These are phyloP conservation scores for Pyrus pyrifolia DNA, from an alignment of 306 rosid species.

Conservation along the genomic window DNA sequence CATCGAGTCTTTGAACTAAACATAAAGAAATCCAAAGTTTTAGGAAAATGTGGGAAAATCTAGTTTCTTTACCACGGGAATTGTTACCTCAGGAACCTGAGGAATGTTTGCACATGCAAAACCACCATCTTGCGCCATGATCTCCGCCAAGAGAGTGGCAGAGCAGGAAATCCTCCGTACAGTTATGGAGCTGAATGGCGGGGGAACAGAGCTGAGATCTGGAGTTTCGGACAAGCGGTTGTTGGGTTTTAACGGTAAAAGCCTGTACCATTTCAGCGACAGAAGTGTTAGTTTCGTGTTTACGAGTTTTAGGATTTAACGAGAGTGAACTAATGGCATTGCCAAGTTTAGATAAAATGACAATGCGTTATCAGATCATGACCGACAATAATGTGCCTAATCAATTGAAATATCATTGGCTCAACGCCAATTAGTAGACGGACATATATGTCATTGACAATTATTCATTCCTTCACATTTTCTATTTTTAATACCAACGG, in stretches of 20 bases:
- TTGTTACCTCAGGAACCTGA: conserved; percentile 79
- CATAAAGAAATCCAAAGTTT: neutral
- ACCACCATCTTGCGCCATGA: conserved; percentile 8
- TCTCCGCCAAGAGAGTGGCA: neutral
- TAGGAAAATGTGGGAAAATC: neutral
- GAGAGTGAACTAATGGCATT: no score
- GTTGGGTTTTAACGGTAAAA: neutral
- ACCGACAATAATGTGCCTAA: no score
- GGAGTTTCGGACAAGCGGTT: neutral
- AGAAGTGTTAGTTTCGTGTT: neutral
- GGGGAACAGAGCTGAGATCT: neutral
- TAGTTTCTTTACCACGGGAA: conserved; percentile 54
- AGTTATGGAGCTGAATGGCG: neutral
- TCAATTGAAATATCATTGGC: no score
- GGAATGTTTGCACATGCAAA: conserved; percentile 52
- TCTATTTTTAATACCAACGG: neutral
- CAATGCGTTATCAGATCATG: neutral
- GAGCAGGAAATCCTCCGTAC: neutral
- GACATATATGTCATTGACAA: no score
- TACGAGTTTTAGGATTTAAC: no score
- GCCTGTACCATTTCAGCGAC: neutral
- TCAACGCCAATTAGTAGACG: no score
- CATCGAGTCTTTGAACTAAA: neutral
- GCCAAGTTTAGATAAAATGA: no score
- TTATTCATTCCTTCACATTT: no score